Percentiles rank a stretch among this genome's conserved stretches.
These are phyloP conservation scores for Phytophthora agathidicida DNA, from an alignment of 352 stramenopile species.

Conservation along the genomic window DNA sequence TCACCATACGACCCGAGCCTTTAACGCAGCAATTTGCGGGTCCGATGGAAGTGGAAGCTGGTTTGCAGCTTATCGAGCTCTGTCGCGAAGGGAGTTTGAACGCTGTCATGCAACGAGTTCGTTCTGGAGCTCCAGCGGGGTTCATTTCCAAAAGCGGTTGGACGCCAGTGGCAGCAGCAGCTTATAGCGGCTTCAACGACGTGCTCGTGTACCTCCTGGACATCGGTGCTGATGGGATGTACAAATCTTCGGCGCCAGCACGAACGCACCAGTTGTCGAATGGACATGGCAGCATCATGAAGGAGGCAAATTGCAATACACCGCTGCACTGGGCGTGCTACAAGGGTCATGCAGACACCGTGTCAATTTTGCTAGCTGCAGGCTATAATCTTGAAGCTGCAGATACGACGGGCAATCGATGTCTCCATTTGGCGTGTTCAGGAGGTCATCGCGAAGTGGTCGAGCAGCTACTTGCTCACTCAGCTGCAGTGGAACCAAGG, in stretches of 20 bases:
- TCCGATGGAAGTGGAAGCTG: slow-evolving; percentile 56
- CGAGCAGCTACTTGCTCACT: slow-evolving; percentile 74
- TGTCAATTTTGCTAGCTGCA: slow-evolving; percentile 67
- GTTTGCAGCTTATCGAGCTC: slow-evolving; percentile 62
- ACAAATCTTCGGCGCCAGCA: slow-evolving; percentile 45
- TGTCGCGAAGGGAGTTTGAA: slow-evolving; percentile 57
- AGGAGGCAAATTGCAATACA: slow-evolving; percentile 50
- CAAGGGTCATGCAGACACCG: slow-evolving; percentile 71
- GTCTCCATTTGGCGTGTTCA: slow-evolving; percentile 76
- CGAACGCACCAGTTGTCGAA: slow-evolving; percentile 22
- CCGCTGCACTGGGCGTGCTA: slow-evolving; percentile 90
- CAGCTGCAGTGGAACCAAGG: slow-evolving; percentile 51
- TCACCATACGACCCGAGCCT: slow-evolving; percentile 61
- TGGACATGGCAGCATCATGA: slow-evolving; percentile 8
- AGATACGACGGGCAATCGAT: slow-evolving; percentile 75
- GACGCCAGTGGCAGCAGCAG: slow-evolving; percentile 70
- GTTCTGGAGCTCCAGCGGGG: slow-evolving; percentile 53
- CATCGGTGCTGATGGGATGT: slow-evolving; percentile 76
- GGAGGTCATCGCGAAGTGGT: slow-evolving; percentile 69
- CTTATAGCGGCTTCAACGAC: slow-evolving; percentile 67
- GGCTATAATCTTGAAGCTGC: slow-evolving; percentile 71
- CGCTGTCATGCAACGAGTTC: slow-evolving; percentile 45
- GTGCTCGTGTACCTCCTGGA: slow-evolving; percentile 75
- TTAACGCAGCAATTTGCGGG: slow-evolving; percentile 61
- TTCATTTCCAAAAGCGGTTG: slow-evolving; percentile 84